Evolutionary conservation across 805 yeast species (phyloP), one percentile per base, ranked within the genome.

Genomic region (Metschnikowia aberdeeniae): DNA sequence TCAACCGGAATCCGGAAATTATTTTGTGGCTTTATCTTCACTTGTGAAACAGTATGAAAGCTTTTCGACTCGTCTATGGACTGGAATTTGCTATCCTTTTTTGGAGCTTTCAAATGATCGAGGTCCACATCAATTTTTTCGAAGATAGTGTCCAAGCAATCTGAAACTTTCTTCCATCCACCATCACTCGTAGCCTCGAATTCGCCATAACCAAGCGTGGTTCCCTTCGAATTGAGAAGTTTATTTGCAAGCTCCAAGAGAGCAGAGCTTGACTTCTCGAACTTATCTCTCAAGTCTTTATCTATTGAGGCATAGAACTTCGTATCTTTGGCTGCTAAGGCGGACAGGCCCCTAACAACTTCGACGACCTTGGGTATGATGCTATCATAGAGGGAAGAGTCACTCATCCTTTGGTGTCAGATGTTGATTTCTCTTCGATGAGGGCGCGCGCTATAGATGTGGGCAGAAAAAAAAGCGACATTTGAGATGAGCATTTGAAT

Each of bases 251-350:
- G 50, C 1, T 60, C 63, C 22, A 80, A 58, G 5, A 85, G 45
- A 17, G 68, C 62, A 12, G 63, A 59, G 4, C 81, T 71, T 0
- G 77, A 58, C 1, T 53, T 52, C 8, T 70, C 70, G 39, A 82
- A 60, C 11, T 71, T 58, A 0, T 57, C 50, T 7, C 72, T 63
- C 11, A 82, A 58, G 1, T 61, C 57, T 3, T 67, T 55, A 55
- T 87, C 92, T 10, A 88, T 58, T 38, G 86, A 80, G 37, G 74
- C 70, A 62, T 81, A 80, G 57, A 90, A 93, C 27, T 76, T 78
- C n/a, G 89, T 75, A 67, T 92, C 98, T 45, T 86, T 86, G 0
- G 88, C 79, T 2, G 86, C 85, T 35, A 90, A 63, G 2, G 86
- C 81, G 3, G 84, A 70, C 0, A 95, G 75, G 2, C 84, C 76